Base-by-base conservation (phyloP, 148 eudicot genomes). In the Rhododendron simsii region DNA sequence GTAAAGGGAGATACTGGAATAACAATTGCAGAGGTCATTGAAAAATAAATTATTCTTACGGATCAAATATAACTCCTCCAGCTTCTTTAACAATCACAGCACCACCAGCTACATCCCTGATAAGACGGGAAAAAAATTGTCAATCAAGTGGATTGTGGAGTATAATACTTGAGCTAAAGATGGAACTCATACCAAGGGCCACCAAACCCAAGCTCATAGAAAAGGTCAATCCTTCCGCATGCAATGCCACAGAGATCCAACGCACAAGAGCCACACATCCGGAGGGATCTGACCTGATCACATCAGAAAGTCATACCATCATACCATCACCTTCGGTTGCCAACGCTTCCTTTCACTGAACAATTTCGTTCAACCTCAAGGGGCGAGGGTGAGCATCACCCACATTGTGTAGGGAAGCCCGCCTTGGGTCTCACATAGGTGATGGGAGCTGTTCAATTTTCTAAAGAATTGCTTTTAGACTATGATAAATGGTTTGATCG, bases 201-300 rank as follows among this genome's bases (percentile, higher is more conserved):
- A 1, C 99, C 98, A 85, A 92, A 95, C 65, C 96, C 98, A 53
- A 80, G 50, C 87, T 90, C 92, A 89, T 94, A 95, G 87, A 92
- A 91, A 18, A 95, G 88, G 81, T 94, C 98, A 87, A 94, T 88
- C 92, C 99, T 95, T 87, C 99, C 99, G 75, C 95, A 91, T 67
- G 98, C 99, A 87, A 97, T 88, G 33, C 99, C 98, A 79, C 98
- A 95, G 63, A 95, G 94, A 88, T 93, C 90, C 92, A 97, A 78
- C n/a, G 98, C 99, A 91, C 98, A 95, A 21, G 98, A 97, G 80
- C 99, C 99, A 44, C 93, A 84, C 99, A 95, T 94, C 80, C 98
- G 89, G 41, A 97, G 86, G 73, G 99, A 95, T 90, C 98, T 93
- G 90, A 95, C 98, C 99, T 96, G 91, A 87, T 87, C 65, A 84